Evolutionary conservation across 2,329 filamentous ascomycete species (phyloP).

Genomic region (Fragosphaeria purpurea): DNA sequence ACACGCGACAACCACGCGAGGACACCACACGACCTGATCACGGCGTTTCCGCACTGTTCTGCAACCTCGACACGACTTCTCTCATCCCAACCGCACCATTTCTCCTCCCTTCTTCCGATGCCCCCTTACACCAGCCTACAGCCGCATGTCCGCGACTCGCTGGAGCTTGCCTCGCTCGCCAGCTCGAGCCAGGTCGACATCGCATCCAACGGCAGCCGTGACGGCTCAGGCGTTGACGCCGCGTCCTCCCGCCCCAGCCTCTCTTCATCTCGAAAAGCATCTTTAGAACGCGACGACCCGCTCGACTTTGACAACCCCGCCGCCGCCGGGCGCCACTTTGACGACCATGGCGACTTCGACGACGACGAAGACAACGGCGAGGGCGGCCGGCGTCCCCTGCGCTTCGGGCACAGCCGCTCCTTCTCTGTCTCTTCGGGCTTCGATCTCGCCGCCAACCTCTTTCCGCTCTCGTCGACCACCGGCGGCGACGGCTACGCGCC

Average conservation of each 20-base stretch:
- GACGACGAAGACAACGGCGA: slow-evolving; percentile 20
- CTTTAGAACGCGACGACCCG: slow-evolving; percentile 78
- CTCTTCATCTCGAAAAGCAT: slow-evolving; percentile 84
- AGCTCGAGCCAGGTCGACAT: slow-evolving; percentile 59
- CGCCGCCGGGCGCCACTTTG: slow-evolving; percentile 23
- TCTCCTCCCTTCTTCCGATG: neutral
- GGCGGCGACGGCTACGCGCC: slow-evolving; percentile 70
- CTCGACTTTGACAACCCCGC: slow-evolving; percentile 53
- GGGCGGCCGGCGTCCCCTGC: slow-evolving; percentile 29
- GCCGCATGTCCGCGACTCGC: slow-evolving; percentile 65
- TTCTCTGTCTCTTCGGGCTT: slow-evolving; percentile 91
- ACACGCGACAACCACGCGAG: too few relatives aligned
- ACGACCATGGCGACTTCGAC: slow-evolving; percentile 21
- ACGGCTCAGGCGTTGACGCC: slow-evolving; percentile 45
- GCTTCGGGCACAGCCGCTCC: slow-evolving; percentile 50
- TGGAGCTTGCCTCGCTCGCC: slow-evolving; percentile 91
- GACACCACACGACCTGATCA: neutral
- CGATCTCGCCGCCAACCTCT: slow-evolving; percentile 88
- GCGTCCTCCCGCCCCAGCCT: slow-evolving; percentile 75
- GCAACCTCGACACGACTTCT: neutral
- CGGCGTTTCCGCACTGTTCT: neutral
- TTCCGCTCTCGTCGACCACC: slow-evolving; percentile 71
- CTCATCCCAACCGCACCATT: neutral
- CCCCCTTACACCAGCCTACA: slow-evolving; percentile 34
- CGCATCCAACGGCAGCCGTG: slow-evolving; percentile 50